Base-by-base conservation (phyloP, 176 grass and related monocot genomes). In the Thalia dealbata region DNA sequence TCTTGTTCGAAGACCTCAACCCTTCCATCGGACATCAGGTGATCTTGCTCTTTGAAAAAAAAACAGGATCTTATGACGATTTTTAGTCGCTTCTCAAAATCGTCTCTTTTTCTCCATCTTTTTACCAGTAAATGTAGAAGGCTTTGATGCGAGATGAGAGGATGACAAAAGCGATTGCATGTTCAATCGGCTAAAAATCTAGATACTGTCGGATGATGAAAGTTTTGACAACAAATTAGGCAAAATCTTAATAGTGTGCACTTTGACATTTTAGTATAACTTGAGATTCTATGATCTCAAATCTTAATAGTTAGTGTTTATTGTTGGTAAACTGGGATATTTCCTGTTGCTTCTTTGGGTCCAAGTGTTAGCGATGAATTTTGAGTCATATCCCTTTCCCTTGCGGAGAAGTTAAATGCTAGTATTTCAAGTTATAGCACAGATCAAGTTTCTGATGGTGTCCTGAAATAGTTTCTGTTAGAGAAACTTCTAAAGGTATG, bases 1-100 rank as follows among this genome's bases (percentile, higher is more conserved):
- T 96, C 65, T 85, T 96, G 79, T 87, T 82, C 28, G 52, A 72
- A 6, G 84, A 96, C 10, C 79, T 91, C 80, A 96, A 91, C 41
- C 86, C 86, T 13, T 84, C 92, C 27, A 89, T 89, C 22, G 59
- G 70, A 32, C 14, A 28, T 16, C 41, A 80, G 83, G 83, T 85
- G 11, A 19, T 11, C 25, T 23, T 7, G 22, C 3, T 26, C 46
- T n/a, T 25, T 23, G 9, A 21, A 48, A 25, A n/a, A 14, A 11
- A 6, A 51, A 12, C 26, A 41, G 7, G 12, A 32, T 66, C 63
- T 66, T 66, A 13, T 30, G 63, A 28, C 38, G 32, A 38, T 38
- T 38, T 1, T 38, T 38, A 4, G 32, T 38, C 32, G 32, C 32
- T 38, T 38, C 32, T 38, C 3, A 38, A 38, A 38, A 38, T 38